A percentile compares a stretch with the other conserved stretches of the same genome.
Evolutionary conservation across 1,284 basidiomycete species (phyloP).

Genomic region (Apiotrichum siamense): DNA sequence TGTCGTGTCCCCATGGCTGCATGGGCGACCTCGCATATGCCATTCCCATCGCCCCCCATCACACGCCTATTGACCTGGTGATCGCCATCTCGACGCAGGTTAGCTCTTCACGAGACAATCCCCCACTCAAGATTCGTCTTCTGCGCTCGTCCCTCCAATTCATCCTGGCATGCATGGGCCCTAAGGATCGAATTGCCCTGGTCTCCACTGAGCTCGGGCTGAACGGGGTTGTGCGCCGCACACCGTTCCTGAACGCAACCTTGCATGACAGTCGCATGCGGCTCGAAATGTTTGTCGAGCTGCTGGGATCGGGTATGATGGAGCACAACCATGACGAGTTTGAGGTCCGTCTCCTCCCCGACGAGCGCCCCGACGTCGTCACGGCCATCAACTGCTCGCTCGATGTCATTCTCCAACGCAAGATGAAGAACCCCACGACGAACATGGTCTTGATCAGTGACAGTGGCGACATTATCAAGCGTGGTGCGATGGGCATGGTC

Average conservation of each 20-base stretch:
- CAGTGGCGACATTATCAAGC: slow-evolving; percentile 75
- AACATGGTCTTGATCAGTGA: slow-evolving; percentile 92
- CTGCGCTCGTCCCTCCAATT: slow-evolving; percentile 81
- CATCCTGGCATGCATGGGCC: slow-evolving; percentile 64
- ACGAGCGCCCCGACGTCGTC: slow-evolving; percentile 91
- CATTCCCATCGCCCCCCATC: slow-evolving; percentile 58
- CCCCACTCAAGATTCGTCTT: slow-evolving; percentile 68
- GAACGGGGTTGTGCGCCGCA: slow-evolving; percentile 72
- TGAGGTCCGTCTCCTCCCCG: slow-evolving; percentile 65
- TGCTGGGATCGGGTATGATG: slow-evolving; percentile 48
- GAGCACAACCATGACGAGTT: slow-evolving; percentile 53
- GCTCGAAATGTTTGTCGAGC: slow-evolving; percentile 69
- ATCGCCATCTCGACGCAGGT: slow-evolving; percentile 82
- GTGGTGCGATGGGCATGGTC: slow-evolving; percentile 98
- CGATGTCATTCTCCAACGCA: slow-evolving; percentile 88
- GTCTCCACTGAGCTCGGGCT: slow-evolving; percentile 79
- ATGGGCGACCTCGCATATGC: slow-evolving; percentile 29
- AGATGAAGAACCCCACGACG: slow-evolving; percentile 78
- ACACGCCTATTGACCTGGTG: slow-evolving; percentile 85
- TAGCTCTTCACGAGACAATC: slow-evolving; percentile 66
- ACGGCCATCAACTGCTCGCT: slow-evolving; percentile 89
- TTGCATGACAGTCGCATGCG: slow-evolving; percentile 62
- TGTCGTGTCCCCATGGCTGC: slow-evolving; percentile 6
- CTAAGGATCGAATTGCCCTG: slow-evolving; percentile 71
- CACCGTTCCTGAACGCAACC: slow-evolving; percentile 74